Conservation (phyloP, 768 basidiomycete species). For the Phanerochaete carnosa region DNA sequence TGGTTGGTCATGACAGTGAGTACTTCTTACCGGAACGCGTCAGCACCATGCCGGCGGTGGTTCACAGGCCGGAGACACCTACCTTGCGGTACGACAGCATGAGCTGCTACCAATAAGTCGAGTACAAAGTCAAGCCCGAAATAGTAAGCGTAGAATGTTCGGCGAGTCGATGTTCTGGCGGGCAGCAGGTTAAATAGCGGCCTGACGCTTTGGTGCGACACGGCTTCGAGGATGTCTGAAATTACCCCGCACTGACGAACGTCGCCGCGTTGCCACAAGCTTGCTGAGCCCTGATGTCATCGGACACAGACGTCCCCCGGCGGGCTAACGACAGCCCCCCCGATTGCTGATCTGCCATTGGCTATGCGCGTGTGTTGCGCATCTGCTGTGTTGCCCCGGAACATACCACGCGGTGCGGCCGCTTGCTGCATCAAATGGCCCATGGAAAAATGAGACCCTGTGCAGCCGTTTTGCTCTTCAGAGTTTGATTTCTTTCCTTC, state of each 20-base stretch:
- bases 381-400: background rate
- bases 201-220: background rate
- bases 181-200: conserved; percentile 2
- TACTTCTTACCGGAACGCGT: background rate
- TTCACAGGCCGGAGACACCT: background rate
- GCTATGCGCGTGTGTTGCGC: background rate
- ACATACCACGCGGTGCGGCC: background rate
- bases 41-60: background rate
- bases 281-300: conserved; percentile 3
- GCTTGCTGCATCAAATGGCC: no score
- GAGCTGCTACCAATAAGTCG: background rate
- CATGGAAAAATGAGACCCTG: no score
- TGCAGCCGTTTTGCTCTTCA: no score
- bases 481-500: no score
- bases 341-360: background rate
- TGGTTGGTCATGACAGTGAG: conserved; percentile 11
- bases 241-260: conserved; percentile 3
- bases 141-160: background rate
- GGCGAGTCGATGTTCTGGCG: background rate
- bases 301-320: background rate
- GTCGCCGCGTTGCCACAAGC: background rate
- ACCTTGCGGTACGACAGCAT: background rate
- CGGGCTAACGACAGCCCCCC: background rate
- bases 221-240: background rate
- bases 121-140: background rate